Evolutionary conservation across 2,329 filamentous ascomycete species (phyloP), one percentile per base, ranked within the genome.

Genomic region (Fusarium sp.): DNA sequence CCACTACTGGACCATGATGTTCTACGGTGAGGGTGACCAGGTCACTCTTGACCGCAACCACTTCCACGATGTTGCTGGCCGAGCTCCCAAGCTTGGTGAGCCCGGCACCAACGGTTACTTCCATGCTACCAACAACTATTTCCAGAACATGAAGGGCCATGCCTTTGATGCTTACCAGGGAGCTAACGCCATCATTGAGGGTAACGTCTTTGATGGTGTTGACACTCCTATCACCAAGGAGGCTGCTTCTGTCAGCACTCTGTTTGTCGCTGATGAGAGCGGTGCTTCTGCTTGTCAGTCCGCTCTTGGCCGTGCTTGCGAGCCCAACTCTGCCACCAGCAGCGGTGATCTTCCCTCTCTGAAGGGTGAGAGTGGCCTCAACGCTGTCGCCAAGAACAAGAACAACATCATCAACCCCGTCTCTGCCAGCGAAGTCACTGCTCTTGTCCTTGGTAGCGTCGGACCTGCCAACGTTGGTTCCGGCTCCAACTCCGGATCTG

Each of bases 101-200:
- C 67, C 70, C 4, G 73, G 69, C 0, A 66, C 62, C 42, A 73
- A 55, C 29, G 70, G 69, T 12, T 70, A 68, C 23, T 75, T 79
- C 66, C 76, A 79, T 19, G 76, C 73, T 19, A 60, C 64, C 69
- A 79, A 79, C 73, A 78, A 79, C 73, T 70, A 69, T 44, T 79
- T 79, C 55, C 69, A 64, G 41, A 76, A 76, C 60, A 78, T 78
- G 72, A 66, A 76, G 31, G 77, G 76, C 29, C 87, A 89, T 76
- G 87, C 84, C 23, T 82, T 84, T 19, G 87, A 90, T 80, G 88
- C 80, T 62, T 80, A 87, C 73, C 84, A 76, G 16, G 74, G 80
- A 37, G 70, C 68, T 8, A 69, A 63, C 1, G 73, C 74, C 1
- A 70, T 79, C 10, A 62, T 79, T 3, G 77, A 79, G 66, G 77